Evolutionary conservation across 192 early-diverging fungal genomes (phyloP).

Genomic region (Linnemannia hyalina): DNA sequence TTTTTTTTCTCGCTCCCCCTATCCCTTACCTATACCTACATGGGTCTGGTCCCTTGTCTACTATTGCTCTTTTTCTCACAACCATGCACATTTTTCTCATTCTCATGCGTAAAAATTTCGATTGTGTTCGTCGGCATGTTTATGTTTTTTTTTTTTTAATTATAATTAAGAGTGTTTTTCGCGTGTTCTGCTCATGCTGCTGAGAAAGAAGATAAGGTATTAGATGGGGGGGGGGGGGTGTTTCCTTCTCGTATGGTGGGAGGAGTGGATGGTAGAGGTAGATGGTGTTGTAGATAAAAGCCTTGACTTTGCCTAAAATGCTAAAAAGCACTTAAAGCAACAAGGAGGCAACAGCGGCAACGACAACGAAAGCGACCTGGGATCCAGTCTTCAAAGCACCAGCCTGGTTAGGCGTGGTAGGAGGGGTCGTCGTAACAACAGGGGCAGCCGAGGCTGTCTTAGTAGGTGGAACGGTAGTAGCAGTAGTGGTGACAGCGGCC

Average conservation of each 20-base stretch:
- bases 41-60: neutral
- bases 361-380: constrained; percentile 21
- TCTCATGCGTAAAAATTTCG: too few species aligned
- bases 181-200: neutral
- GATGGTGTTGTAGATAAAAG: neutral
- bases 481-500: neutral
- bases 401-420: constrained; percentile 5
- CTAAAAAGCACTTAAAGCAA: constrained; percentile 19
- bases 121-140: too few species aligned
- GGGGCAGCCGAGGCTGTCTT: neutral
- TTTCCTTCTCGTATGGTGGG: neutral
- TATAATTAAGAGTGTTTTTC: neutral
- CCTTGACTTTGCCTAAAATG: neutral
- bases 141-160: constrained; percentile 10
- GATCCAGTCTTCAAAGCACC: constrained; percentile 27
- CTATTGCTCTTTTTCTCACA: neutral
- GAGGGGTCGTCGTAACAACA: neutral
- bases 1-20: neutral
- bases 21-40: neutral
- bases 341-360: constrained; percentile 37
- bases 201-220: neutral
- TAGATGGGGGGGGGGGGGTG: neutral
- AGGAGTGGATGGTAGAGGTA: neutral
- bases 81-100: neutral
- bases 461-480: neutral